Percentiles rank a stretch among this genome's conserved stretches.
Evolutionary conservation across 140 eudicot genomes (phyloP).

Genomic region (Erigeron philadelphicus): DNA sequence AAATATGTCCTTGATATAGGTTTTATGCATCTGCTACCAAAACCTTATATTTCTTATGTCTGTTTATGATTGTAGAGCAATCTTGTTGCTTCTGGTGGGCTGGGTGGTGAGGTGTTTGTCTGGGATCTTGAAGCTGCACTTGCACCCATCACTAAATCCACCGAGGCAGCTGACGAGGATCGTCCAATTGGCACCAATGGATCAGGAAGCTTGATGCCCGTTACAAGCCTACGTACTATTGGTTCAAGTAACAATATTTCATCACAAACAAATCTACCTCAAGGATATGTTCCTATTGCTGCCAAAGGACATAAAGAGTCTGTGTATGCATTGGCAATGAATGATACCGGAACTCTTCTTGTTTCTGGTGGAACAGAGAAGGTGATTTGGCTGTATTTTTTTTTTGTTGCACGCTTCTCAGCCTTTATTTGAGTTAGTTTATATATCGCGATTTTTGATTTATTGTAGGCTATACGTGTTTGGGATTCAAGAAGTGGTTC

Average conservation of each 20-base stretch:
- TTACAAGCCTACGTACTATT: constrained; percentile 66
- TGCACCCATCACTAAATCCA: constrained; percentile 66
- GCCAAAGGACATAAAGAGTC: constrained; percentile 99
- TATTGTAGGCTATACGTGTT: constrained; percentile 78
- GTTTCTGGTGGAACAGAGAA: constrained; percentile 99
- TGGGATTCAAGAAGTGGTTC: constrained; percentile 97
- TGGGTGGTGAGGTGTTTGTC: constrained; percentile 93
- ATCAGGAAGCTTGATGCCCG: constrained; percentile 45
- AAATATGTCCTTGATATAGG: constrained; percentile 10
- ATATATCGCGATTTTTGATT: background rate
- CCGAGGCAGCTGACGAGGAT: constrained; percentile 62
- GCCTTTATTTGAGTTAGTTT: background rate
- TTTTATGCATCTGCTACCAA: constrained; percentile 5
- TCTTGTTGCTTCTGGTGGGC: constrained; percentile 86
- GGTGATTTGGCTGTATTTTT: constrained; percentile 33
- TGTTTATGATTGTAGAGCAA: constrained; percentile 53
- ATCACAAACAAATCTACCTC: constrained; percentile 58
- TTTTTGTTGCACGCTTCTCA: background rate
- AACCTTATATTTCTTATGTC: constrained; percentile 5
- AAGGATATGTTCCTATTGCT: constrained; percentile 65
- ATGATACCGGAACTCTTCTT: constrained; percentile 82
- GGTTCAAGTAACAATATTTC: constrained; percentile 76
- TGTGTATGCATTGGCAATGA: constrained; percentile 92
- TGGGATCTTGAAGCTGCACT: constrained; percentile 99
- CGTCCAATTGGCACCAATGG: constrained; percentile 55